A percentile compares a stretch with the other conserved stretches of the same genome.
Evolutionary conservation across 495 filamentous ascomycete species (phyloP).

Genomic region (Extremus antarcticus): DNA sequence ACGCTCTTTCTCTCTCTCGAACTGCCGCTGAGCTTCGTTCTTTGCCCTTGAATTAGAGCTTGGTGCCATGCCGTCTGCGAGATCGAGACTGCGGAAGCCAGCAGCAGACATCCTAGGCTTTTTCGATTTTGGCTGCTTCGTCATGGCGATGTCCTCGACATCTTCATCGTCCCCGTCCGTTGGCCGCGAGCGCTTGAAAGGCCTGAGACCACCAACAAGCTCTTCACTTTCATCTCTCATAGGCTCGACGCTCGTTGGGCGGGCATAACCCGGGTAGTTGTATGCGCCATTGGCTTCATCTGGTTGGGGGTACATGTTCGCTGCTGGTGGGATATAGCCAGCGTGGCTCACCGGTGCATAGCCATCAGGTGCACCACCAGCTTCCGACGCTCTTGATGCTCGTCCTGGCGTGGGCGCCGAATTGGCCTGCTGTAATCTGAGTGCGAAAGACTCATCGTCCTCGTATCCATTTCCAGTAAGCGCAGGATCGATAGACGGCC

Average conservation of each 20-base stretch:
- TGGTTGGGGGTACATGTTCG: conserved; percentile 24
- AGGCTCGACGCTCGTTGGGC: conserved; percentile 11
- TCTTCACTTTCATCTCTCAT: conserved; percentile 7
- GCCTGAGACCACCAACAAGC: conserved; percentile 11
- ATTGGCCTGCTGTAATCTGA: conserved; percentile 14
- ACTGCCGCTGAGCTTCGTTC: conserved; percentile 29
- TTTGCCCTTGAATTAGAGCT: conserved; percentile 14
- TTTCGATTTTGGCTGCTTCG: conserved; percentile 22
- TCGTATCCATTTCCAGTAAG: conserved; percentile 22
- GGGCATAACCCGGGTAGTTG: conserved; percentile 14
- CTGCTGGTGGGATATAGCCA: conserved; percentile 24
- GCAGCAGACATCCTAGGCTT: conserved; percentile 16
- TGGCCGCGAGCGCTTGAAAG: conserved; percentile 21
- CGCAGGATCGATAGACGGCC: conserved; percentile 45
- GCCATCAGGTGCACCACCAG: conserved; percentile 1
- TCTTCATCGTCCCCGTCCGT: conserved; percentile 17
- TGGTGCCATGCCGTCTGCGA: conserved; percentile 6
- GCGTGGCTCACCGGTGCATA: conserved; percentile 9
- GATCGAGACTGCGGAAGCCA: conserved; percentile 13
- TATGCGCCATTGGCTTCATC: conserved; percentile 10
- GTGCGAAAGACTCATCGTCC: conserved; percentile 13
- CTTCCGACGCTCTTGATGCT: conserved; percentile 11
- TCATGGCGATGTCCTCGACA: conserved; percentile 20
- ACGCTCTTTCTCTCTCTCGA: conserved; percentile 28
- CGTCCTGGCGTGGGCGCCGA: conserved; percentile 10